These are phyloP conservation scores for Fusarium napiforme DNA, from an alignment of 2,329 filamentous ascomycete genomes.

Conservation along the genomic window DNA sequence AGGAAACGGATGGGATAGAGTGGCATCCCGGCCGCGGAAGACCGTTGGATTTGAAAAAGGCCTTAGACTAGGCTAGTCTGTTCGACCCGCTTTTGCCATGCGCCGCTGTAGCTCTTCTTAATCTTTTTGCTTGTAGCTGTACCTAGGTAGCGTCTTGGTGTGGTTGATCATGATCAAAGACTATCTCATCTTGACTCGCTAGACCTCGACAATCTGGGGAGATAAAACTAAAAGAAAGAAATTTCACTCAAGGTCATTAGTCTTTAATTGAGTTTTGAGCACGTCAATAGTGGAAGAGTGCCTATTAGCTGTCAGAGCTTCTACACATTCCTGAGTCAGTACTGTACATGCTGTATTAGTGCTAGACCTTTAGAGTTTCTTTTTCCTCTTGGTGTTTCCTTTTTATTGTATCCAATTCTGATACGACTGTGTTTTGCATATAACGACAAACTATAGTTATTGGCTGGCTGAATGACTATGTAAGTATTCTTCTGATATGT, in stretches of 20 bases:
- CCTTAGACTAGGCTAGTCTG: neutral
- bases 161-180: conserved; percentile 7
- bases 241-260: neutral
- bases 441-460: neutral
- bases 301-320: neutral
- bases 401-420: conserved; percentile 2
- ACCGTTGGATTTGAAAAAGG: conserved; percentile 8
- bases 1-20: conserved; percentile 1
- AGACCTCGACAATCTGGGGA: conserved; percentile 9
- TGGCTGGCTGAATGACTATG: neutral
- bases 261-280: conserved; percentile 14
- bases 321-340: conserved; percentile 33
- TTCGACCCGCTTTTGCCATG: conserved; percentile 31
- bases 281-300: neutral
- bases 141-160: neutral
- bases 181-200: conserved; percentile 10
- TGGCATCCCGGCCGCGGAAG: conserved; percentile 23
- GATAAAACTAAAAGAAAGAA: neutral
- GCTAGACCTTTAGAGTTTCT: conserved; percentile 11
- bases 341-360: neutral
- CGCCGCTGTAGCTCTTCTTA: neutral
- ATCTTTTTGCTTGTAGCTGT: neutral
- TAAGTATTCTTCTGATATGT: conserved; percentile 20
- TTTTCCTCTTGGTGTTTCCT: neutral
- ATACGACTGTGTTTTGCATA: neutral